Conservation (phyloP, 1,284 basidiomycete species). For the Rhodotorula sp. region DNA sequence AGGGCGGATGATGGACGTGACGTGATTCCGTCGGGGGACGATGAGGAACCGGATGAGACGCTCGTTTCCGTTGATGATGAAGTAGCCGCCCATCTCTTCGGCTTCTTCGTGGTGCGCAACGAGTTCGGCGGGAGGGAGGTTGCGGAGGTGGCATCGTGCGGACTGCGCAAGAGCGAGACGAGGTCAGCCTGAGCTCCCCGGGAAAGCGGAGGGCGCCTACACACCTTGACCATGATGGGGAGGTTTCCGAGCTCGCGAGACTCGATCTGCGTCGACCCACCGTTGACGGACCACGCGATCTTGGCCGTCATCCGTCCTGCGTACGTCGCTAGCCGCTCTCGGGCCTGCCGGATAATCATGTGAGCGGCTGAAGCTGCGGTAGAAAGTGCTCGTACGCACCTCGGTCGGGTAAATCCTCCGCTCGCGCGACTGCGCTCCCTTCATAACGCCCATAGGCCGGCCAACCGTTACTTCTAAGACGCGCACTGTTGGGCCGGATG, state of each 20-base stretch:
- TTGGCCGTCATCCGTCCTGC: constrained; percentile 87
- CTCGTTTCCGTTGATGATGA: constrained; percentile 98
- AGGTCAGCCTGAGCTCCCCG: not conserved
- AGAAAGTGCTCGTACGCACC: constrained; percentile 54
- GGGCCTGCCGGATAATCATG: constrained; percentile 59
- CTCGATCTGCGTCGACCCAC: constrained; percentile 68
- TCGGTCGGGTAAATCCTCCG: constrained; percentile 83
- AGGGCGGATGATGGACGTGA: constrained; percentile 77
- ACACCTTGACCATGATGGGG: constrained; percentile 93
- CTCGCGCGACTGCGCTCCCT: constrained; percentile 69
- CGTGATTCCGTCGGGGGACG: constrained; percentile 83
- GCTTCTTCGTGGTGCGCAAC: constrained; percentile 91
- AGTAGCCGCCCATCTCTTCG: constrained; percentile 98
- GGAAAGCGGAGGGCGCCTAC: constrained; percentile 46
- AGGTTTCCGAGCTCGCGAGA: constrained; percentile 86
- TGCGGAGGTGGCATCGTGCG: constrained; percentile 85
- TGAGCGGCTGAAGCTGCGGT: not conserved
- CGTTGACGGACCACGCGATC: constrained; percentile 80
- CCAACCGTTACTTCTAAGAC: constrained; percentile 83
- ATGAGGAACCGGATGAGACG: constrained; percentile 96
- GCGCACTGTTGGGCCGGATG: constrained; percentile 62
- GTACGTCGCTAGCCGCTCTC: constrained; percentile 89
- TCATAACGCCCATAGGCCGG: constrained; percentile 83
- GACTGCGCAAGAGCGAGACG: constrained; percentile 60
- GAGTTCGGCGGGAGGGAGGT: constrained; percentile 79